Evolutionary conservation across 2,329 filamentous ascomycete genomes (phyloP).

Genomic region (Orbilia brochopaga): DNA sequence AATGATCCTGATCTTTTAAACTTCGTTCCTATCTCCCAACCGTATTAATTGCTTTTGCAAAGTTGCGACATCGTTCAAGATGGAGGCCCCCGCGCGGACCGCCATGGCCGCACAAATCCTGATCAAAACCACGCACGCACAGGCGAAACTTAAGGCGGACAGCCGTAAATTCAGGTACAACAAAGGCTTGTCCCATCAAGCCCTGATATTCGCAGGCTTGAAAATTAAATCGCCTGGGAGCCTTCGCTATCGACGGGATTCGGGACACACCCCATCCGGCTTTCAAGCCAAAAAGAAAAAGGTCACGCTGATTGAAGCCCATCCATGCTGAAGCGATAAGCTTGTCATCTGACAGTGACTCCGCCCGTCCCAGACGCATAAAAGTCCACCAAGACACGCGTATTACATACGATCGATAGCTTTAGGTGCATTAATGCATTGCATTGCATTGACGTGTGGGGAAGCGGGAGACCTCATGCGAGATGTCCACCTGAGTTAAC

Average conservation of each 20-base stretch:
- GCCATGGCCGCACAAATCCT: conserved; percentile 28
- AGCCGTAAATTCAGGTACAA: conserved; percentile 49
- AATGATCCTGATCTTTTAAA: conserved; percentile 44
- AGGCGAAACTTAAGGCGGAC: conserved; percentile 35
- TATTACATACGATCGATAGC: no score
- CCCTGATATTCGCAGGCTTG: conserved; percentile 44
- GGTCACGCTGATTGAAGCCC: conserved; percentile 11
- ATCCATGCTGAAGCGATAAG: conserved; percentile 20
- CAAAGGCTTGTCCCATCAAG: conserved; percentile 29
- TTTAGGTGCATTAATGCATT: conserved; percentile 5
- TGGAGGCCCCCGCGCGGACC: conserved; percentile 31
- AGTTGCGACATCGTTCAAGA: conserved; percentile 7
- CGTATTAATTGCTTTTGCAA: conserved; percentile 25
- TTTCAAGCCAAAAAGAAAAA: conserved; percentile 1
- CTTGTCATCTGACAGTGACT: conserved; percentile 45
- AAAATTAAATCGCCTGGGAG: conserved; percentile 47
- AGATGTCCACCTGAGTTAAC: no score
- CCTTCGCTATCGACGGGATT: conserved; percentile 49
- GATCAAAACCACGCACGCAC: conserved; percentile 47
- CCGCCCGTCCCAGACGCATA: conserved; percentile 15
- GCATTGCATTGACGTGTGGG: conserved; percentile 10
- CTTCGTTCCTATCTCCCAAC: not conserved
- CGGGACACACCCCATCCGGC: conserved; percentile 47
- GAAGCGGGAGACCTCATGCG: not conserved
- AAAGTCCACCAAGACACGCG: conserved; percentile 24